Base-by-base conservation (phyloP, 441 rosid genomes). In the Pelargonium myrrhifolium region DNA sequence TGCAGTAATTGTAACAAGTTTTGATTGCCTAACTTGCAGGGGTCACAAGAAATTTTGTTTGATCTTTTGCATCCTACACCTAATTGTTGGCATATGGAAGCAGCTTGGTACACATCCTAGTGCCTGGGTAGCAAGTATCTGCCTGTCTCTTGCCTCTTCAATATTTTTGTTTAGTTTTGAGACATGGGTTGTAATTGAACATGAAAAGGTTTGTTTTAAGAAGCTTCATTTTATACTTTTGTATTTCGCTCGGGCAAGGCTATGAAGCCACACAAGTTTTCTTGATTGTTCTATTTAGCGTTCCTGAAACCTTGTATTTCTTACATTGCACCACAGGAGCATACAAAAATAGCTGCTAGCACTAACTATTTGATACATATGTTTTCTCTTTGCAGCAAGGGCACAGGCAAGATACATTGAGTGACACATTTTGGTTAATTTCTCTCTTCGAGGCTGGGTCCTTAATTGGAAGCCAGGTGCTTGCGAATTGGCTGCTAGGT, bases 351-450 rank as follows among this genome's bases (percentile, higher is more conserved):
- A 31, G 45, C 45, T 62, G 10, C 3, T 21, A 11, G 56, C 40
- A 65, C 65, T 39, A 47, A 51, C 42, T 17, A 14, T 55, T 15
- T 67, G 67, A 35, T 67, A 18, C 17, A 8, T 18, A 51, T 64
- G 6, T 70, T 67, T 77, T 55, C 17, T 15, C 56, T 72, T 75
- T 82, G 79, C 87, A 94, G 98, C 87, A 77, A 83, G 96, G 96
- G 65, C 90, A 83, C 69, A 76, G 92, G 65, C 90, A 85, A 74
- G 96, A 89, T 64, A 73, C 80, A 65, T 78, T 92, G 76, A 86
- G 74, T 61, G 96, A 88, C 64, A 86, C 87, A 21, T 92, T 92
- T 73, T 89, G 98, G 99, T 77, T 89, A 62, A 92, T 94, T 98
- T 83, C 86, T 62, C 87, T 89, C 67, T 79, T 89, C 12, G 98